Base-by-base conservation (phyloP, 495 filamentous ascomycete species). In the Elaphomyces granulatus region DNA sequence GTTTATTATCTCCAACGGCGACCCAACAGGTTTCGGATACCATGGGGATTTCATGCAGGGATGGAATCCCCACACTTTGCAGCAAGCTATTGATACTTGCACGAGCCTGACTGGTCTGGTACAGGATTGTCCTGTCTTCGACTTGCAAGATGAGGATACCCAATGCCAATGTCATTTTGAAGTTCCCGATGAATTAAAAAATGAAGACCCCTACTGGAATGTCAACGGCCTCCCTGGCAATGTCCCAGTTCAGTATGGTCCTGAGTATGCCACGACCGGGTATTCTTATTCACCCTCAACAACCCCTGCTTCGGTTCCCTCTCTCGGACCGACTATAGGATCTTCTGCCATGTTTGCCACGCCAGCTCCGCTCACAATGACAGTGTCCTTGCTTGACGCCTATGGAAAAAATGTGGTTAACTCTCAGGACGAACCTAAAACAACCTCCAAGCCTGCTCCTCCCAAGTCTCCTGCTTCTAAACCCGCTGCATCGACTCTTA, bases 11-110 rank as follows among this genome's bases (percentile, higher is more conserved):
- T 66, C 84, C 10, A 85, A 87, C 46, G 87, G 86, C 41, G 88
- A 96, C 49, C 72, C 75, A 15, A 78, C 77, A 41, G 85, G 85
- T 31, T 87, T 66, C 41, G 83, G 83, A 14, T 86, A 85, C 48
- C 86, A 94, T 47, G 86, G 71, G 20, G 86, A 94, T 52, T 92
- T 92, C 60, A 81, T 92, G 48, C 72, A 64, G 34, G 86, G 80
- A 28, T 94, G 86, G 86, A 72, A 87, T 16, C 51, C 54, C 3
- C 60, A 56, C 17, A 41, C 61, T 34, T 53, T 67, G n/a, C 54
- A 64, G 33, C 10, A 63, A 23, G 66, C 65, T 18, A 50, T 66
- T n/a, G 43, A 68, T 10, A 49, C 53, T 21, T 73, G 70, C 58
- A 71, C 68, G 9, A 70, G 68, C 53, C 54, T 46, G 6, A 63